Evolutionary conservation across 179 eudicot genomes (phyloP).

Genomic region (Silene vulgaris): DNA sequence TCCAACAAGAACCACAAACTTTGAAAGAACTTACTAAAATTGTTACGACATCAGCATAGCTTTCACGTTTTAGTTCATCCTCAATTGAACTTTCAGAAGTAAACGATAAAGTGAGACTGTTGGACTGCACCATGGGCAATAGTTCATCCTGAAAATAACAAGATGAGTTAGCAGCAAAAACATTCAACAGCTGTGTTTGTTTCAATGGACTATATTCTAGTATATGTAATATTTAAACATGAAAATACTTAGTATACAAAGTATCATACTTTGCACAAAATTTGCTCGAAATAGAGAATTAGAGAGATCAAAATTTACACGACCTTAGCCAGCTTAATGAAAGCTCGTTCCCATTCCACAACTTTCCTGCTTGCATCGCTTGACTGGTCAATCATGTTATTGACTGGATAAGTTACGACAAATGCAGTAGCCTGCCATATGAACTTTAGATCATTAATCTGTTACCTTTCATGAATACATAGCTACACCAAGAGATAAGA

Average conservation of each 20-base stretch:
- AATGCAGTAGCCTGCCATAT: slow-evolving; percentile 81
- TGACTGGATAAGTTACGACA: slow-evolving; percentile 86
- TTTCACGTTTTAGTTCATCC: slow-evolving; percentile 93
- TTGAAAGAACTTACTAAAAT: slow-evolving; percentile 49
- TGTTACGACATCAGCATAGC: slow-evolving; percentile 90
- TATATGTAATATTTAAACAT: not conserved
- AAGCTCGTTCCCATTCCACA: slow-evolving; percentile 89
- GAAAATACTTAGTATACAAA: not conserved
- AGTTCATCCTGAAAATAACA: slow-evolving; percentile 67
- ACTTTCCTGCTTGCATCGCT: slow-evolving; percentile 58
- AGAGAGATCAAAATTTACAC: slow-evolving; percentile 14
- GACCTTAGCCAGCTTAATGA: slow-evolving; percentile 92
- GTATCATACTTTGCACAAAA: not conserved
- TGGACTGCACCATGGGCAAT: slow-evolving; percentile 73
- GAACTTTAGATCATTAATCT: slow-evolving; percentile 18
- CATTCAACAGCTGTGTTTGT: not conserved
- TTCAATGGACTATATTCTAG: not conserved
- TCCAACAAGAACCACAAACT: not conserved
- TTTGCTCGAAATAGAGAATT: not conserved
- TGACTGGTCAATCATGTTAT: slow-evolving; percentile 62
- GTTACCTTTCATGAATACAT: slow-evolving; percentile 5
- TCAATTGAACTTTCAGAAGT: slow-evolving; percentile 93
- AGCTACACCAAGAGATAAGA: slow-evolving; percentile 7
- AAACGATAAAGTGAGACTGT: slow-evolving; percentile 69
- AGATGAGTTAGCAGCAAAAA: slow-evolving; percentile 6